Conservation (phyloP, 352 stramenopile genomes). For the Globisporangium sylvaticum region DNA sequence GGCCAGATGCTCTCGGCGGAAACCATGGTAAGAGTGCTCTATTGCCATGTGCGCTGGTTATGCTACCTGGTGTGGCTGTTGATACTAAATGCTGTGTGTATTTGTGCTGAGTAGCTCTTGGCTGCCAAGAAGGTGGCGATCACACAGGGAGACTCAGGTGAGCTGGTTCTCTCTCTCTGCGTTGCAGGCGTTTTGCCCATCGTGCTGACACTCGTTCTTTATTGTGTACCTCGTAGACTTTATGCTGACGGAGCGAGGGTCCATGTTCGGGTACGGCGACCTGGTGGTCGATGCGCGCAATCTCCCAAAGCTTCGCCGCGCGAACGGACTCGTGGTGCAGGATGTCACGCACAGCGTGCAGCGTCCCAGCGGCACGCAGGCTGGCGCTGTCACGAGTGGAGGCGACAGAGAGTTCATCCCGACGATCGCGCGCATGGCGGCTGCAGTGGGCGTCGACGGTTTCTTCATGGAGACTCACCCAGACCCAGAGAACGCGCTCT, state of each 20-base stretch:
- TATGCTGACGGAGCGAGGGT: slow-evolving; percentile 84
- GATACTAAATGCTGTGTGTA: not conserved
- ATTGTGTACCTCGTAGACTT: slow-evolving; percentile 35
- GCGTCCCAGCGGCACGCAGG: slow-evolving; percentile 42
- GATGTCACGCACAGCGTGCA: slow-evolving; percentile 87
- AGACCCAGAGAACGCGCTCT: slow-evolving; percentile 53
- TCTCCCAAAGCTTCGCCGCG: slow-evolving; percentile 59
- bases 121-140: slow-evolving; percentile 66
- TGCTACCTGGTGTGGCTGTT: not conserved
- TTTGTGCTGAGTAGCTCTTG: slow-evolving; percentile 39
- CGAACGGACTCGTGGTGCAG: slow-evolving; percentile 73
- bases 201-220: slow-evolving; percentile 8
- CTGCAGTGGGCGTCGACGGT: slow-evolving; percentile 80
- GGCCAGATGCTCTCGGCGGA: slow-evolving; percentile 84
- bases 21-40: slow-evolving; percentile 52
- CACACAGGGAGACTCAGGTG: slow-evolving; percentile 53
- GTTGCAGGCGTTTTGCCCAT: no score
- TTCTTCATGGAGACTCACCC: slow-evolving; percentile 90
- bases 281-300: slow-evolving; percentile 85
- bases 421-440: slow-evolving; percentile 81
- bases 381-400: slow-evolving; percentile 44
- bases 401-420: slow-evolving; percentile 81
- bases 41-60: slow-evolving; percentile 3
- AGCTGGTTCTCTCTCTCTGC: not conserved
- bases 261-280: slow-evolving; percentile 87